Conservation (phyloP, 495 filamentous ascomycete species). For the Pyronema omphalodes region DNA sequence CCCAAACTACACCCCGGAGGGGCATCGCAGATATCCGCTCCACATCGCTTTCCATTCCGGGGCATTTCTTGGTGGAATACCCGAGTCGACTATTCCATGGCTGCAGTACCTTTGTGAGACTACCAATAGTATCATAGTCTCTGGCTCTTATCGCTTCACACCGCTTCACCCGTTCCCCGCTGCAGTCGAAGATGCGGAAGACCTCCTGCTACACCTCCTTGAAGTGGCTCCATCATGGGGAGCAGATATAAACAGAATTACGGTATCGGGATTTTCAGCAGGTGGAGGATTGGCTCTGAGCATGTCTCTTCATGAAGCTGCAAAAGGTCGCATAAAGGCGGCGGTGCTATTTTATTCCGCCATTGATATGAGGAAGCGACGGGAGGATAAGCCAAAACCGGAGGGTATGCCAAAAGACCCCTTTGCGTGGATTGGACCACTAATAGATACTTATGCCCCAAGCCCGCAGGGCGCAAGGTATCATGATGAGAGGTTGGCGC, state of each 20-base stretch:
- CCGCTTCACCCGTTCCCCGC: neutral
- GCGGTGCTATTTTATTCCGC: neutral
- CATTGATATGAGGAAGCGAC: neutral
- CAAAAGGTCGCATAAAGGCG: neutral
- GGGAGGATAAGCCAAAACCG: neutral
- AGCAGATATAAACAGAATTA: neutral
- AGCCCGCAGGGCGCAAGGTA: neutral
- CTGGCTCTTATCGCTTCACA: neutral
- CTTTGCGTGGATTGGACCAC: neutral
- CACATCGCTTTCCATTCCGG: neutral
- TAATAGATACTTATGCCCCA: neutral
- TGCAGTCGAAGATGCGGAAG: neutral
- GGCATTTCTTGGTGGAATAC: neutral
- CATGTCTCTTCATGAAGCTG: neutral
- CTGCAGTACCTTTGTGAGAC: neutral
- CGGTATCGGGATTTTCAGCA: neutral
- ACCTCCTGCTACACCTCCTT: neutral
- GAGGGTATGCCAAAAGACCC: neutral
- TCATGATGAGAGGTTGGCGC: neutral
- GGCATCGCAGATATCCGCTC: neutral
- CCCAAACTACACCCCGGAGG: neutral
- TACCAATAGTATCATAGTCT: neutral
- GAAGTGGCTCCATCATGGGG: neutral
- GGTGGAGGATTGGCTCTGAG: neutral
- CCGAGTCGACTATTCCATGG: neutral